phyloP scores from a whole-genome alignment of 495 filamentous ascomycete genomes.

The Symbiotaphrina buchneri region DNA sequence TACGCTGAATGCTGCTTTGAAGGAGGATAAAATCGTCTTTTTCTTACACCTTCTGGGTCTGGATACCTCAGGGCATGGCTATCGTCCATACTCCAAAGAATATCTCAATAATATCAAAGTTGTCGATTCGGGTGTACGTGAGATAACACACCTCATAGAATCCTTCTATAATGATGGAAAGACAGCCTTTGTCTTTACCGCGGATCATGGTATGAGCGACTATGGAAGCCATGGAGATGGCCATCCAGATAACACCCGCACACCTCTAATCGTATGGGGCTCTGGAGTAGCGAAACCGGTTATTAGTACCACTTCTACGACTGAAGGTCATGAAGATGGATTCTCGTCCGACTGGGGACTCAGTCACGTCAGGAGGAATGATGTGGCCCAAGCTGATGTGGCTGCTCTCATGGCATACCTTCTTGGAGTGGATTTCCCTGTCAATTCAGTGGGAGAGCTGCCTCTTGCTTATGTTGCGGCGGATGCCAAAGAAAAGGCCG shows the following conservation, averaged over 20 bases:
- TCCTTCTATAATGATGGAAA: conserved; percentile 83
- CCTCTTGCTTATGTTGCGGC: conserved; percentile 65
- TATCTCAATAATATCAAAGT: conserved; percentile 90
- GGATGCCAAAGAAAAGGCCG: conserved; percentile 49
- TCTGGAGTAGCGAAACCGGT: conserved; percentile 70
- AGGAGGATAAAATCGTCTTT: conserved; percentile 77
- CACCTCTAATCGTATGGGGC: conserved; percentile 84
- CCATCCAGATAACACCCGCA: conserved; percentile 92
- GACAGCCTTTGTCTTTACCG: conserved; percentile 92
- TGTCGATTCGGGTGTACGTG: conserved; percentile 70
- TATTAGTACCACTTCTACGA: too few relatives aligned
- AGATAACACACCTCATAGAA: conserved; percentile 60
- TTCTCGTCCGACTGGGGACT: conserved; percentile 80
- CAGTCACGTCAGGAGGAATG: conserved; percentile 56
- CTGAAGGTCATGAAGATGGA: conserved; percentile 71
- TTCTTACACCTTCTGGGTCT: conserved; percentile 93
- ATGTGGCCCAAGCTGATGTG: conserved; percentile 88
- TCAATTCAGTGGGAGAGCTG: conserved; percentile 89
- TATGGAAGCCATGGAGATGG: conserved; percentile 96
- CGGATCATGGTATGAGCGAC: conserved; percentile 98
- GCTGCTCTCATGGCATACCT: conserved; percentile 94
- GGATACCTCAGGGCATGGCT: conserved; percentile 77
- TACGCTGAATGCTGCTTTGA: conserved; percentile 50
- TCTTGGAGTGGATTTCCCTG: conserved; percentile 75
- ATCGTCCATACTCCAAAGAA: conserved; percentile 83